Evolutionary conservation across 164 flowering plant species (phyloP).

Genomic region (Paratinospora sagittata): DNA sequence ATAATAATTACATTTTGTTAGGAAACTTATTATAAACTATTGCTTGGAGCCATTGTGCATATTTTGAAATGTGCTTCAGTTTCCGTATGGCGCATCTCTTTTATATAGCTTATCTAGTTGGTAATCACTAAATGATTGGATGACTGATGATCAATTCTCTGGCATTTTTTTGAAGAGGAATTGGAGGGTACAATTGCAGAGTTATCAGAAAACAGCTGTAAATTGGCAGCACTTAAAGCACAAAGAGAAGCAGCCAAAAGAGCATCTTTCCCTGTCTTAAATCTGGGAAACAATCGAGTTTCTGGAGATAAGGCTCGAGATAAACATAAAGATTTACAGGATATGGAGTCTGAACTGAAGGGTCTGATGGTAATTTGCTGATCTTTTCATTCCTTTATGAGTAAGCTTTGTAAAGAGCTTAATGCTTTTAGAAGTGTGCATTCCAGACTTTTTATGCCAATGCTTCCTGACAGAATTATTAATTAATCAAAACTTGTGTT

Average conservation of each 20-base stretch:
- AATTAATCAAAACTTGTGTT: not conserved
- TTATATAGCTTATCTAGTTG: not conserved
- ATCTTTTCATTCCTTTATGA: conserved; percentile 6
- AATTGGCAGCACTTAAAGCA: conserved; percentile 56
- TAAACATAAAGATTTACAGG: conserved; percentile 67
- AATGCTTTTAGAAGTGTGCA: not conserved
- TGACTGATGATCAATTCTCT: conserved; percentile 13
- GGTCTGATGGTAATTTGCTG: conserved; percentile 51
- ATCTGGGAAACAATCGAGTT: conserved; percentile 43
- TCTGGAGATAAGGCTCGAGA: conserved; percentile 54
- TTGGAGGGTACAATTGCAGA: conserved; percentile 53
- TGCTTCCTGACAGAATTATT: not conserved
- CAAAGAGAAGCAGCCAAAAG: conserved; percentile 64
- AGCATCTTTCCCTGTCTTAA: conserved; percentile 53
- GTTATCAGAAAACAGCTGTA: conserved; percentile 52
- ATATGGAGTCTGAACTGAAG: conserved; percentile 64
- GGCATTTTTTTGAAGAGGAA: conserved; percentile 50
- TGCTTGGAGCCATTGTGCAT: not conserved
- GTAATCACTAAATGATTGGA: not conserved
- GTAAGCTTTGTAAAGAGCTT: not conserved
- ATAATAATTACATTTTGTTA: not conserved
- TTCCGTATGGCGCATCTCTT: not conserved
- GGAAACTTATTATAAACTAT: not conserved
- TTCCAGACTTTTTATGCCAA: not conserved
- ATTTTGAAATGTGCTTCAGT: not conserved